These are phyloP conservation scores for Synchytrium microbalum DNA, from an alignment of 371 early-diverging fungal species.

Conservation along the genomic window DNA sequence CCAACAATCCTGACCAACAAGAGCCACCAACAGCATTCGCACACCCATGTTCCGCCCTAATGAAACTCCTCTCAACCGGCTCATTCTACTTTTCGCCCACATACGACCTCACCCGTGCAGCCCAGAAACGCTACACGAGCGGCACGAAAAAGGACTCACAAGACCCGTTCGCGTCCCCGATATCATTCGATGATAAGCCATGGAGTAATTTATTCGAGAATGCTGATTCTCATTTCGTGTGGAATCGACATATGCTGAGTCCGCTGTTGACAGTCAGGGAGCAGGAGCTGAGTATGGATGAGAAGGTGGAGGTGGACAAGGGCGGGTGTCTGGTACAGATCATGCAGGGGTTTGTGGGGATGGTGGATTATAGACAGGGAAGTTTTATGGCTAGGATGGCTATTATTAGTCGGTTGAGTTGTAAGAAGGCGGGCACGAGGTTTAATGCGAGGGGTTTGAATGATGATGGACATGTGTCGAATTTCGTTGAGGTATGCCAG, in stretches of 20 bases:
- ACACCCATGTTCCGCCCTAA: constrained; percentile 35
- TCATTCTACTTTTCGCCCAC: constrained; percentile 39
- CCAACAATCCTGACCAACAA: background rate
- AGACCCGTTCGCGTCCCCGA: background rate
- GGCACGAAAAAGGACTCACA: background rate
- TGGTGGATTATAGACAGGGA: constrained; percentile 4
- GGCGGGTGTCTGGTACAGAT: constrained; percentile 59
- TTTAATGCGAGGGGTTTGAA: constrained; percentile 95
- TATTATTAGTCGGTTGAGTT: constrained; percentile 86
- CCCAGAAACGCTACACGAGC: constrained; percentile 15
- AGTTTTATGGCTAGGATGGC: constrained; percentile 39
- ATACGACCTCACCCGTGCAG: constrained; percentile 34
- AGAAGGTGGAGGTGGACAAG: constrained; percentile 57
- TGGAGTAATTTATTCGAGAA: constrained; percentile 19
- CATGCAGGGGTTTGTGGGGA: constrained; percentile 32
- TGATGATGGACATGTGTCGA: constrained; percentile 94
- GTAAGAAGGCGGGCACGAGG: constrained; percentile 91
- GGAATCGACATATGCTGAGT: constrained; percentile 79
- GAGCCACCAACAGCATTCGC: background rate
- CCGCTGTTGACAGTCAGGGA: constrained; percentile 67
- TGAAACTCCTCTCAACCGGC: constrained; percentile 36
- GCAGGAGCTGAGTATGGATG: constrained; percentile 50
- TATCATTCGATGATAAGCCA: background rate
- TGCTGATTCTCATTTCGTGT: constrained; percentile 54
- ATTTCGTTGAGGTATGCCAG: constrained; percentile 89